A percentile compares a stretch with the other conserved stretches of the same genome.
These are phyloP conservation scores for Vigna hirtella DNA, from an alignment of 306 rosid species.

Conservation along the genomic window DNA sequence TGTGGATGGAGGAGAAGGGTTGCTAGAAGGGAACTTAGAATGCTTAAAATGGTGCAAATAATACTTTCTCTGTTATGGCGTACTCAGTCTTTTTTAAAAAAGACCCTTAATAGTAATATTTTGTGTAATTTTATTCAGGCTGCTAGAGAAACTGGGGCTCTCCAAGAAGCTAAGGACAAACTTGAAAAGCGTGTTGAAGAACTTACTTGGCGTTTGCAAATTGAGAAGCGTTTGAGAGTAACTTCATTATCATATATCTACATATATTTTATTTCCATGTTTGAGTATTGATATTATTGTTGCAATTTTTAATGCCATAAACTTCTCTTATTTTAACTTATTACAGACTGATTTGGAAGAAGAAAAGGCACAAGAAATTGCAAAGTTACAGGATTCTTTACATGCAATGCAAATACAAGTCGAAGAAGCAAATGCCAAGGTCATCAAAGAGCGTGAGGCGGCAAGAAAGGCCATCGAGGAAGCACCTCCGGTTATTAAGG, in stretches of 20 bases:
- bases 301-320: slow-evolving; percentile 30
- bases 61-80: slow-evolving; percentile 40
- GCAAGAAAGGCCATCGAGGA: slow-evolving; percentile 90
- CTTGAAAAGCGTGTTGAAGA: slow-evolving; percentile 99
- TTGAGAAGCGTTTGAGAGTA: slow-evolving; percentile 97
- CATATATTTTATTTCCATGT: slow-evolving; percentile 23
- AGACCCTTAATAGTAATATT: slow-evolving; percentile 39
- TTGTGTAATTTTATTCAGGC: slow-evolving; percentile 67
- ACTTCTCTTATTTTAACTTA: slow-evolving; percentile 37
- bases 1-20: slow-evolving; percentile 97
- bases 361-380: slow-evolving; percentile 85
- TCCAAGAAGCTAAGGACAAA: slow-evolving; percentile 98
- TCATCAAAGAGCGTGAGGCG: slow-evolving; percentile 83
- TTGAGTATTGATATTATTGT: slow-evolving; percentile 23
- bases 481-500: slow-evolving; percentile 98
- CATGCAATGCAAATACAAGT: slow-evolving; percentile 85
- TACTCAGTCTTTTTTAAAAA: slow-evolving; percentile 31
- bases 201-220: slow-evolving; percentile 99
- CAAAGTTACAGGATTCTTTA: slow-evolving; percentile 78
- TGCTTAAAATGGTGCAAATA: slow-evolving; percentile 84
- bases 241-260: slow-evolving; percentile 40
- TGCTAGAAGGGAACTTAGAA: slow-evolving; percentile 94
- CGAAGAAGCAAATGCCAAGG: slow-evolving; percentile 89
- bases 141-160: slow-evolving; percentile 99
- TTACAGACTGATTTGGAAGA: slow-evolving; percentile 97